Percentiles rank a stretch among this genome's conserved stretches.
Evolutionary conservation across 352 stramenopile species (phyloP).

Genomic region (Pelagophyceae sp.): DNA sequence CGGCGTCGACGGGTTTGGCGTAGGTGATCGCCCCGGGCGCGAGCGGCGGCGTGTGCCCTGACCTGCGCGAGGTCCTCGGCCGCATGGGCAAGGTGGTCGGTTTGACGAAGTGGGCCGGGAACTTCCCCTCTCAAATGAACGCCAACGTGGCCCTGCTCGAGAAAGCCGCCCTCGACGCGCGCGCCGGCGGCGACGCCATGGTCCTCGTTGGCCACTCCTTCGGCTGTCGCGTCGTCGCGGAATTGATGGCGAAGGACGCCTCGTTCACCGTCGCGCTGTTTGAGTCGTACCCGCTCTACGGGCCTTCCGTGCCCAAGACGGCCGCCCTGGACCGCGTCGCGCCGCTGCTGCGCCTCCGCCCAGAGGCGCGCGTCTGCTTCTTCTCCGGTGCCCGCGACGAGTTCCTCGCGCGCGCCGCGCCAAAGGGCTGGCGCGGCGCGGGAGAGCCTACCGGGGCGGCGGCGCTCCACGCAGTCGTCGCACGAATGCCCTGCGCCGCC

Average conservation of each 20-base stretch:
- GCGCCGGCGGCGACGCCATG: not conserved
- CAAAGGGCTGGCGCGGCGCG: not conserved
- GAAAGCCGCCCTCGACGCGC: not conserved
- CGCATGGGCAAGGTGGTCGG: not conserved
- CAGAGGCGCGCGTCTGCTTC: not conserved
- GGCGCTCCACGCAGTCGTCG: not conserved
- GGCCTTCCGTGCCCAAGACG: not conserved
- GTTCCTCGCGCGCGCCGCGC: not conserved
- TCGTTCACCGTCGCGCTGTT: not conserved
- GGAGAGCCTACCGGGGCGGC: not conserved
- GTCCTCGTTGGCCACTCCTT: conserved; percentile 14
- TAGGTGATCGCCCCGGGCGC: not conserved
- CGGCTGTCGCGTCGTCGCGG: conserved; percentile 14
- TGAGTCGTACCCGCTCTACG: conserved; percentile 15
- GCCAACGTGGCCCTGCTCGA: conserved; percentile 5
- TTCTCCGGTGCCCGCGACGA: not conserved
- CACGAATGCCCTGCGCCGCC: not conserved
- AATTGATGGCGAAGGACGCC: not conserved
- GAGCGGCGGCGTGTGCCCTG: not conserved
- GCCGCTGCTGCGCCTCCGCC: not conserved
- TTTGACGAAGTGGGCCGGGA: conserved; percentile 3
- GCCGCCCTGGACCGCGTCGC: not conserved
- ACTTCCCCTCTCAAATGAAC: conserved; percentile 13
- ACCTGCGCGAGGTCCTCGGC: not conserved
- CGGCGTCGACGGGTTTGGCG: not conserved